Conservation (phyloP, 2,329 filamentous ascomycete genomes). For the Ascochyta koolunga region DNA sequence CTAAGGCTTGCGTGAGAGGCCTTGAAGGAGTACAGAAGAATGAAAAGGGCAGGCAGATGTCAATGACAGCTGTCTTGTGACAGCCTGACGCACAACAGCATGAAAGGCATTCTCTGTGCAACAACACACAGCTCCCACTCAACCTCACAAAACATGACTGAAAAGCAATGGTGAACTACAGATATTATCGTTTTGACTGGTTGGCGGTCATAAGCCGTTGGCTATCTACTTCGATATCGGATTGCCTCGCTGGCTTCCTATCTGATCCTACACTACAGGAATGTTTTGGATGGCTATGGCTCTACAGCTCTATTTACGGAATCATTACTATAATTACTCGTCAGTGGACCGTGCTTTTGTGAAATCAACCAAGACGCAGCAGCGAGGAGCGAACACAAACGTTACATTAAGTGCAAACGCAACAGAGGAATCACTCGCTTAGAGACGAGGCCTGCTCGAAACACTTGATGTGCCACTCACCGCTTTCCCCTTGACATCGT, state of each 20-base stretch:
- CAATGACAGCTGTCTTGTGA: constrained; percentile 2
- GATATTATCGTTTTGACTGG: not conserved
- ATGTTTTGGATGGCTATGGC: constrained; percentile 24
- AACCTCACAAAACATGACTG: not conserved
- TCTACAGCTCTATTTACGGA: constrained; percentile 23
- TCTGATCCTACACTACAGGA: constrained; percentile 21
- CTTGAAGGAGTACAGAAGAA: not conserved
- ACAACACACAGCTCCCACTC: not conserved
- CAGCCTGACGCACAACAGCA: not conserved
- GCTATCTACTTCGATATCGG: constrained; percentile 8
- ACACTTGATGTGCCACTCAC: constrained; percentile 37
- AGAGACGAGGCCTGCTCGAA: constrained; percentile 35
- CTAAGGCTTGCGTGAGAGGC: not conserved
- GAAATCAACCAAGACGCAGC: constrained; percentile 3
- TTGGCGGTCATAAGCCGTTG: constrained; percentile 12
- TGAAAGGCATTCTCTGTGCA: not conserved
- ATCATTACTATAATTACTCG: constrained; percentile 32
- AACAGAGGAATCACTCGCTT: constrained; percentile 17
- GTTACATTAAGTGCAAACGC: constrained; percentile 18
- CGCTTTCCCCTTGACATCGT: constrained; percentile 56
- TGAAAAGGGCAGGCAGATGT: not conserved
- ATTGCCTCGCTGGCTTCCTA: constrained; percentile 7
- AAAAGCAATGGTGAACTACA: not conserved
- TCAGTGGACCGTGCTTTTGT: constrained; percentile 26
- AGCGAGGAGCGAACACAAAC: constrained; percentile 2